These are phyloP conservation scores for Leccinum discolor DNA, from an alignment of 1,284 basidiomycete species.

Conservation along the genomic window DNA sequence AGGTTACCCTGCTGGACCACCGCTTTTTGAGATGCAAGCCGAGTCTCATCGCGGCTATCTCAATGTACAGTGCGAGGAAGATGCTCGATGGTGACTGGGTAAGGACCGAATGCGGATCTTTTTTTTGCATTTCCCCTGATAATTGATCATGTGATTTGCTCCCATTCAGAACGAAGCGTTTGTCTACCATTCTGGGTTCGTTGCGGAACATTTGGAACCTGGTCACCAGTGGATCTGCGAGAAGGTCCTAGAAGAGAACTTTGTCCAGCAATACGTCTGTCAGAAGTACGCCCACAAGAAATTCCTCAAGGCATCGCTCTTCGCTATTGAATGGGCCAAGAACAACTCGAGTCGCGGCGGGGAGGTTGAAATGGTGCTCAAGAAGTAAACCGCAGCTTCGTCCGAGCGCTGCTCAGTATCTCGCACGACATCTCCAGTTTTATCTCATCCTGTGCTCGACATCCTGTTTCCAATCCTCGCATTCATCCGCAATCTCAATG, in stretches of 20 bases:
- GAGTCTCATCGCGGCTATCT: conserved; percentile 93
- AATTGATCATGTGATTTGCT: conserved; percentile 52
- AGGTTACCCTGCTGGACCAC: conserved; percentile 93
- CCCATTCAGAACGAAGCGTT: conserved; percentile 80
- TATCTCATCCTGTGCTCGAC: conserved; percentile 37
- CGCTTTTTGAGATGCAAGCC: conserved; percentile 95
- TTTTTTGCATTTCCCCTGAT: conserved; percentile 5
- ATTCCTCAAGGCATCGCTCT: conserved; percentile 87
- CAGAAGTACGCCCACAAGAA: conserved; percentile 98
- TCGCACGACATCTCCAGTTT: conserved; percentile 28
- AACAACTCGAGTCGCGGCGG: conserved; percentile 35
- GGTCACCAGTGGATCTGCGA: conserved; percentile 87
- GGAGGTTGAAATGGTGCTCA: conserved; percentile 48
- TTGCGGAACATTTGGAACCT: conserved; percentile 85
- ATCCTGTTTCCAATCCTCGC: conserved; percentile 34
- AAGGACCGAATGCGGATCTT: conserved; percentile 39
- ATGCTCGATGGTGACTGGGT: conserved; percentile 97
- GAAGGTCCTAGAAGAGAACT: conserved; percentile 80
- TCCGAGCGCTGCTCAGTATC: conserved; percentile 22
- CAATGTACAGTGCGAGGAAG: conserved; percentile 93
- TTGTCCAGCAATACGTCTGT: conserved; percentile 88
- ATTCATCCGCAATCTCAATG: conserved; percentile 37
- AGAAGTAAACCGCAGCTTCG: conserved; percentile 39
- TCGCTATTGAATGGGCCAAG: conserved; percentile 72
- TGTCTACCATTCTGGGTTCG: conserved; percentile 92